Evolutionary conservation across 1,284 basidiomycete species (phyloP).

Genomic region (Erythrobasidium hasegawianum): DNA sequence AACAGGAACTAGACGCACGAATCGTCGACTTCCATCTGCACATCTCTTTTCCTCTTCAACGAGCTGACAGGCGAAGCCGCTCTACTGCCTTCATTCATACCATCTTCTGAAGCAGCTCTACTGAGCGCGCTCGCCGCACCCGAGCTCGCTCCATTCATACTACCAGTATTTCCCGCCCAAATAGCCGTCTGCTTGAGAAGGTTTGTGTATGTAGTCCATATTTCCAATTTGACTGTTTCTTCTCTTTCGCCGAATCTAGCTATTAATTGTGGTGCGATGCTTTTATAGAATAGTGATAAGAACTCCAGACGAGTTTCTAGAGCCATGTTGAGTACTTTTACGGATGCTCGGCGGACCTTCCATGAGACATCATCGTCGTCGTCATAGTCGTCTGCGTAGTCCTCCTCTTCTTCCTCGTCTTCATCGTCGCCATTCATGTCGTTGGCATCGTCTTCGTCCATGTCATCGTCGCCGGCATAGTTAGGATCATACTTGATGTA

Average conservation of each 20-base stretch:
- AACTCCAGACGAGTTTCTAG: slow-evolving; percentile 85
- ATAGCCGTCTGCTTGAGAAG: slow-evolving; percentile 40
- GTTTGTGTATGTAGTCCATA: slow-evolving; percentile 76
- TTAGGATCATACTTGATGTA: slow-evolving; percentile 95
- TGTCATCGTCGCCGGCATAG: slow-evolving; percentile 64
- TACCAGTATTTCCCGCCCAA: slow-evolving; percentile 17
- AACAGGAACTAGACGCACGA: slow-evolving; percentile 37
- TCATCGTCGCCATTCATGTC: slow-evolving; percentile 59
- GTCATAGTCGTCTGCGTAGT: slow-evolving; percentile 58
- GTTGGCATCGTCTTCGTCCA: slow-evolving; percentile 59
- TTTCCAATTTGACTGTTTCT: slow-evolving; percentile 88
- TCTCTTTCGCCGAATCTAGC: slow-evolving; percentile 91
- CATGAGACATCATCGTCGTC: slow-evolving; percentile 99
- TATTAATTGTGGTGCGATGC: slow-evolving; percentile 80
- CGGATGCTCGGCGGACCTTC: slow-evolving; percentile 90
- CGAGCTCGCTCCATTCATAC: not conserved
- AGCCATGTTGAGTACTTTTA: slow-evolving; percentile 79
- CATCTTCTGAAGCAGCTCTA: not conserved
- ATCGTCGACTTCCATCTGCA: slow-evolving; percentile 39
- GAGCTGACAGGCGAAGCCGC: slow-evolving; percentile 13
- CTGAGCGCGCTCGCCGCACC: not conserved
- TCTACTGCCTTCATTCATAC: slow-evolving; percentile 4
- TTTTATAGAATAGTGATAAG: slow-evolving; percentile 70
- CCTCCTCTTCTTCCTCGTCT: slow-evolving; percentile 61
- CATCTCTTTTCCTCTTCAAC: slow-evolving; percentile 47